Evolutionary conservation across 1,139 yeast genomes (phyloP).

Genomic region (Suhomyces choctaworum): DNA sequence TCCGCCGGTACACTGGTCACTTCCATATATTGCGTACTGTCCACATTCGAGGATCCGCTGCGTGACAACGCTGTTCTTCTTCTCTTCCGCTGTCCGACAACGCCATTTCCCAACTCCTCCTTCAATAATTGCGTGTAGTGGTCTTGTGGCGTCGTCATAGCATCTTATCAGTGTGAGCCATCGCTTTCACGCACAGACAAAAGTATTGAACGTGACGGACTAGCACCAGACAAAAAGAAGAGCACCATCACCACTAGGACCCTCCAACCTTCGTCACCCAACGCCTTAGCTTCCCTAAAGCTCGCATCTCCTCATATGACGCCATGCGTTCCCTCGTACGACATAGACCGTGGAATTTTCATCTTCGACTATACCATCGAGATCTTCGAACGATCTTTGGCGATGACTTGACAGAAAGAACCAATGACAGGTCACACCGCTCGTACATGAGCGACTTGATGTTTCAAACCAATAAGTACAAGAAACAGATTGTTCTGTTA

Average conservation of each 20-base stretch:
- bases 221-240: too few species aligned
- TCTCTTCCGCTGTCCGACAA: slow-evolving; percentile 1
- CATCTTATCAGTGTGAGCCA: slow-evolving; percentile 1
- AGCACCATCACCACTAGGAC: neutral
- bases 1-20: neutral
- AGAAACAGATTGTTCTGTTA: slow-evolving; percentile 17
- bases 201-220: too few species aligned
- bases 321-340: neutral
- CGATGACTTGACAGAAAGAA: slow-evolving; percentile 5
- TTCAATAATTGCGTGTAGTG: slow-evolving; percentile 5
- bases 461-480: slow-evolving; percentile 22
- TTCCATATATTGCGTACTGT: too few species aligned
- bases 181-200: too few species aligned
- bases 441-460: slow-evolving; percentile 21
- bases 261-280: too few species aligned
- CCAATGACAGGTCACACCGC: slow-evolving; percentile 31
- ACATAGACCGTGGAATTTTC: neutral
- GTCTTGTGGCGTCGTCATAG: slow-evolving; percentile 6
- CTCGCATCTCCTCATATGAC: neutral
- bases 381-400: neutral
- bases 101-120: slow-evolving; percentile 3
- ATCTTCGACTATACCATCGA: slow-evolving; percentile 6
- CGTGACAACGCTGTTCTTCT: neutral
- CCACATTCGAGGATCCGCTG: neutral
- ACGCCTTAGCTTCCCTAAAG: too few species aligned